Evolutionary conservation across 2,329 filamentous ascomycete genomes (phyloP), one percentile per base, ranked within the genome.

Genomic region (Diplocarpon mali): DNA sequence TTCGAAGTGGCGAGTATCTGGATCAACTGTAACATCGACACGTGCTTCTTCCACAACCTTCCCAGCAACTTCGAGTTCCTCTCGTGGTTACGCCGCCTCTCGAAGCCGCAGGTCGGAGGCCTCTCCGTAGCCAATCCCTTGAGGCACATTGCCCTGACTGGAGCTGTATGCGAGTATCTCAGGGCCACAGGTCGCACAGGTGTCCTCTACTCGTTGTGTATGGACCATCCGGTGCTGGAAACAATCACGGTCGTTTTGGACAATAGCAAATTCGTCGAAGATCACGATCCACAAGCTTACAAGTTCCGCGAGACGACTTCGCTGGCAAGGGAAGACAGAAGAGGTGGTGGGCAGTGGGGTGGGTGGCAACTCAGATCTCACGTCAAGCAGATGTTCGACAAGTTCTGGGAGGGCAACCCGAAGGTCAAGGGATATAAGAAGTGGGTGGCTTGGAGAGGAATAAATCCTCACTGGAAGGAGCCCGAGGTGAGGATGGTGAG

Each of bases 41-140:
- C 47, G 1, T n/a, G 50, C 6, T 53, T 42, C 48, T 47, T 51
- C 29, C 38, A 44, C 12, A 45, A 46, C 12, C 44, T 47, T 14
- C 46, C 44, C 2, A 16, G 12, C 3, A 27, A 31, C 2, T 6
- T 11, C 5, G 27, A 37, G 2, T 51, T 53, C 37, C 6, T 40
- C 2, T 30, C 27, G 16, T 49, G 43, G 37, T 30, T 48, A 15
- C 35, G 42, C 9, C 30, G 39, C 5, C 14, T 52, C 12, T 38
- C 37, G 2, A 46, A 37, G 16, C 40, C 47, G 15, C 38, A 36
- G 2, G 13, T 27, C 3, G 42, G 45, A 15, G 24, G 39, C 2
- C 38, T 40, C 5, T 36, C 16, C 13, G 29, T 36, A 14, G 10
- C 13, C 12, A 20, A 16, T 15, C 36, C 43, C 7, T 24, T 40